Evolutionary conservation across 2,329 filamentous ascomycete genomes (phyloP), one percentile per base, ranked within the genome.

Genomic region (Cladosporium sp.): DNA sequence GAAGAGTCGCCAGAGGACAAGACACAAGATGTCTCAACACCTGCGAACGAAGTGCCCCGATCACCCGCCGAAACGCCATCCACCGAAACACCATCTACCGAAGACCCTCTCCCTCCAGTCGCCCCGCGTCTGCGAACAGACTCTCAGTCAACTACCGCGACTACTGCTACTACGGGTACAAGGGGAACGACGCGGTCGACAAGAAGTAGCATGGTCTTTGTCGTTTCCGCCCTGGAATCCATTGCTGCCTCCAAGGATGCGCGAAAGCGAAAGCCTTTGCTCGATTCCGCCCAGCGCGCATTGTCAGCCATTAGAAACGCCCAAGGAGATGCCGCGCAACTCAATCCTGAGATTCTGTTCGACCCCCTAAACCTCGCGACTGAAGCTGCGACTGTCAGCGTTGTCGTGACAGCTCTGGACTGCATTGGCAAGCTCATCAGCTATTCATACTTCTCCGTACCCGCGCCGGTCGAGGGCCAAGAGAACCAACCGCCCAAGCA

Each of bases 351-450:
- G 67, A 75, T 95, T 50, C 83, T 98, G 59, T 98, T 98, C 65
- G 84, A 86, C 57, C 93, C 93, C 12, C 73, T 98, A 27, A 88
- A 94, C 65, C 79, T 97, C 36, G 93, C 94, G 41, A 92, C 91
- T 30, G 88, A 90, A 66, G 86, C 89, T 8, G 81, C 84, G 61
- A 96, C 88, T 62, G 85, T 92, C 47, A 83, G 88, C 52, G 78
- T 98, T 40, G 88, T 90, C 53, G 95, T 90, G 18, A 88, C 87
- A 32, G 91, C 93, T 6, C 82, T 98, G 63, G 93, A 98, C 71
- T 97, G 92, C 71, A 96, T 98, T 62, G 93, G 94, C 62, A 98
- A 98, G 75, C 83, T 98, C 55, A 97, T 97, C 67, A 96, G 92
- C 62, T 98, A 95, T 69, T 95, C 93, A 15, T 97, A 97, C 76